phyloP scores from a whole-genome alignment of 2,329 filamentous ascomycete genomes.

The Botrytis medusae region DNA sequence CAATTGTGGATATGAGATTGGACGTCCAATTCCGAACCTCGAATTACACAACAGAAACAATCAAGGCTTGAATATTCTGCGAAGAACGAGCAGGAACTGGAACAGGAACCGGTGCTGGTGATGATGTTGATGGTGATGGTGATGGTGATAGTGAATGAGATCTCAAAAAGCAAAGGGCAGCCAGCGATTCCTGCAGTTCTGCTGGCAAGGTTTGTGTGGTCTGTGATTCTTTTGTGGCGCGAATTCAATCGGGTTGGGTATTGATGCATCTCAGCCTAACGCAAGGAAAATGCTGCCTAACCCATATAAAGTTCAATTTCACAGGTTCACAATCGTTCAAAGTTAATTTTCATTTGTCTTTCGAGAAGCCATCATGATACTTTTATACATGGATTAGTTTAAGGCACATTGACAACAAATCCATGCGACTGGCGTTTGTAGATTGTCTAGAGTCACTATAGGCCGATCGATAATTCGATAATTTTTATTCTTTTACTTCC shows the following conservation, averaged over 20 bases:
- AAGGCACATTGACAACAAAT: slow-evolving; percentile 24
- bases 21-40: background rate
- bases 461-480: slow-evolving; percentile 4
- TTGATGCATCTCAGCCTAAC: slow-evolving; percentile 46
- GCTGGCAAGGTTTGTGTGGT: slow-evolving; percentile 20
- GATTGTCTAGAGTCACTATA: background rate
- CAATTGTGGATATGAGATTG: background rate
- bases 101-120: background rate
- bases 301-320: slow-evolving; percentile 11
- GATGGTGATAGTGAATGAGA: background rate
- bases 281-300: slow-evolving; percentile 18
- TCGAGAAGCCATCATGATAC: slow-evolving; percentile 26
- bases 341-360: slow-evolving; percentile 13
- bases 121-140: background rate
- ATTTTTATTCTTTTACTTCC: slow-evolving; percentile 9
- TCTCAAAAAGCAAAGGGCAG: slow-evolving; percentile 29
- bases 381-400: slow-evolving; percentile 17
- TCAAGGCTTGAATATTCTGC: background rate
- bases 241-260: slow-evolving; percentile 44
- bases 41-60: slow-evolving; percentile 9
- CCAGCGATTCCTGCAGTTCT: slow-evolving; percentile 28
- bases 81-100: background rate
- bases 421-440: slow-evolving; percentile 30
- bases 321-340: slow-evolving; percentile 17
- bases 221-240: slow-evolving; percentile 24